Conservation (phyloP, 306 rosid species). For the Canavalia ensiformis region DNA sequence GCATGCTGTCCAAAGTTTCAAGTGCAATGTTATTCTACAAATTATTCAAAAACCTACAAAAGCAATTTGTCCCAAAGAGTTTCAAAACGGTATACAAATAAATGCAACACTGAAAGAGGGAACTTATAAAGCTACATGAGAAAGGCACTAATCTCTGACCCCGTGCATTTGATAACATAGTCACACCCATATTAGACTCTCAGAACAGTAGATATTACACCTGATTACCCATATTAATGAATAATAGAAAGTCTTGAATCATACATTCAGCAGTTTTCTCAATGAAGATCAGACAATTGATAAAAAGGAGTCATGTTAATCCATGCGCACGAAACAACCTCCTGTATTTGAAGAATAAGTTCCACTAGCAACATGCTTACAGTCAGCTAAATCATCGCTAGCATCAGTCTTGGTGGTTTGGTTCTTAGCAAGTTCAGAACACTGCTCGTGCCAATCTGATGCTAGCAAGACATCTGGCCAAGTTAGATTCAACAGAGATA, state of each 20-base stretch:
- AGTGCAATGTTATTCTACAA: constrained; percentile 52
- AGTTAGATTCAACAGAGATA: constrained; percentile 39
- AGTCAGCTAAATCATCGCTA: constrained; percentile 59
- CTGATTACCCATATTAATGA: constrained; percentile 37
- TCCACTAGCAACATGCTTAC: constrained; percentile 55
- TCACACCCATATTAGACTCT: constrained; percentile 36
- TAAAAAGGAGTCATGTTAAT: constrained; percentile 63
- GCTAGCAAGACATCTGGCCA: constrained; percentile 68
- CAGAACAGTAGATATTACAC: constrained; percentile 30
- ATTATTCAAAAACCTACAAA: constrained; percentile 48
- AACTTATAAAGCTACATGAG: constrained; percentile 42
- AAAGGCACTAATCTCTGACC: constrained; percentile 11
- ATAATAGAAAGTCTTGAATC: constrained; percentile 47
- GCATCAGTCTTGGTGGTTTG: constrained; percentile 52
- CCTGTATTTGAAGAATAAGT: constrained; percentile 57
- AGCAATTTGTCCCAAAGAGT: constrained; percentile 43
- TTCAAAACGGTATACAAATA: constrained; percentile 39
- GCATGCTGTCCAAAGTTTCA: constrained; percentile 40
- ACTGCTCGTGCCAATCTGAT: constrained; percentile 71
- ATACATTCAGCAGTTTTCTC: constrained; percentile 49
- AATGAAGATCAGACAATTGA: constrained; percentile 62
- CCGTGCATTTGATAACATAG: constrained; percentile 31
- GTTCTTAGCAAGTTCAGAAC: constrained; percentile 51
- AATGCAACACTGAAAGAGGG: constrained; percentile 44
- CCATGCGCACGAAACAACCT: constrained; percentile 59